A percentile compares a stretch with the other conserved stretches of the same genome.
Conservation (phyloP, 768 basidiomycete genomes). For the Rossbeevera mucosa region DNA sequence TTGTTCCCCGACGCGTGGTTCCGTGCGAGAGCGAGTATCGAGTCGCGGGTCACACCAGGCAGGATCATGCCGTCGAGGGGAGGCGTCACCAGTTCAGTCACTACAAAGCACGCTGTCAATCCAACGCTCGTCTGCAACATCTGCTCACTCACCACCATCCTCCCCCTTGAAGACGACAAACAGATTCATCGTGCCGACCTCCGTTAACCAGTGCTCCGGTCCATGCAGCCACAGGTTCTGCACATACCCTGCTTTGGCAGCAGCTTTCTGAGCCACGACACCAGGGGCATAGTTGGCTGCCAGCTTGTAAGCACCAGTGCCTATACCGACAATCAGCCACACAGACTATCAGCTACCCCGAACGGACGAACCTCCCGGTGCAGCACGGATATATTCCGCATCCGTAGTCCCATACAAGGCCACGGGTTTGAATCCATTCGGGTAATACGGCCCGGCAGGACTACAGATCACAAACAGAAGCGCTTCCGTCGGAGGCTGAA, state of each 20-base stretch:
- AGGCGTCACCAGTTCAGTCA: slow-evolving; percentile 59
- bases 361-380: slow-evolving; percentile 63
- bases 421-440: slow-evolving; percentile 85
- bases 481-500: slow-evolving; percentile 64
- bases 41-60: slow-evolving; percentile 66
- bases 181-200: slow-evolving; percentile 91
- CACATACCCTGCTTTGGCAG: slow-evolving; percentile 70
- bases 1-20: slow-evolving; percentile 50
- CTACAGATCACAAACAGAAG: slow-evolving; percentile 61
- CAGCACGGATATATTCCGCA: slow-evolving; percentile 69
- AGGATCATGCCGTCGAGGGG: slow-evolving; percentile 63
- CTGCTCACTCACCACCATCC: slow-evolving; percentile 50
- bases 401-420: slow-evolving; percentile 75
- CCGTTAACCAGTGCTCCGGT: slow-evolving; percentile 46
- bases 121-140: neutral
- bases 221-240: slow-evolving; percentile 92
- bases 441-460: slow-evolving; percentile 75
- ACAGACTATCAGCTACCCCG: neutral
- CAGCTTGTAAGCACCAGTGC: slow-evolving; percentile 84
- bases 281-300: slow-evolving; percentile 88
- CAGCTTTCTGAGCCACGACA: slow-evolving; percentile 77
- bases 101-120: slow-evolving; percentile 27
- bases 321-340: slow-evolving; percentile 30
- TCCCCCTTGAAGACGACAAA: slow-evolving; percentile 74
- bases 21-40: slow-evolving; percentile 42